Evolutionary conservation across 352 stramenopile genomes (phyloP).

Genomic region (Phytopythium vexans): DNA sequence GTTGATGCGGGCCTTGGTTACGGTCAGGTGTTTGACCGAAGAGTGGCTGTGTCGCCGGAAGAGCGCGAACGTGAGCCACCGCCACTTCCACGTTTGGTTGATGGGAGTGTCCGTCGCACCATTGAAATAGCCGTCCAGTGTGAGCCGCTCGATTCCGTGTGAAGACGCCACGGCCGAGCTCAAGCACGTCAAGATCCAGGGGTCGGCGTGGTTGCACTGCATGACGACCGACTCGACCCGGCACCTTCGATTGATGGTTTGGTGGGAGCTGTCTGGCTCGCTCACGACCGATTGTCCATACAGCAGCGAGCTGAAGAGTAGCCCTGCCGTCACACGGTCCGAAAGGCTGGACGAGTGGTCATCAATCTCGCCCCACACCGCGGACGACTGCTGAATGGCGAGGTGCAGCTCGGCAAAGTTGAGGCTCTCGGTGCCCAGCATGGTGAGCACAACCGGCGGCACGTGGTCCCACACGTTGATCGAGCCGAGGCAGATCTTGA

Average conservation of each 20-base stretch:
- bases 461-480: constrained; percentile 16
- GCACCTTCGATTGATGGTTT: constrained; percentile 1
- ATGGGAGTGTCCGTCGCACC: constrained; percentile 5
- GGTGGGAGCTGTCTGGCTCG: constrained; percentile 3
- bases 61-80: constrained; percentile 21
- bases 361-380: constrained; percentile 5
- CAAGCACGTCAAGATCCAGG: constrained; percentile 15
- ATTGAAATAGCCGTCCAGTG: constrained; percentile 17
- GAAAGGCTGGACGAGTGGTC: background rate
- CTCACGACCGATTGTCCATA: constrained; percentile 12
- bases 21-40: constrained; percentile 21
- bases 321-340: constrained; percentile 7
- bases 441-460: constrained; percentile 13
- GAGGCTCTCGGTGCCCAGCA: constrained; percentile 10
- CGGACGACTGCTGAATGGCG: constrained; percentile 16
- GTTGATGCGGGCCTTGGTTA: constrained; percentile 18
- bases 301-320: constrained; percentile 26
- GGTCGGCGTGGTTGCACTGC: constrained; percentile 22
- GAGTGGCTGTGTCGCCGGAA: constrained; percentile 19
- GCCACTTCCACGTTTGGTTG: constrained; percentile 21
- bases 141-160: constrained; percentile 11
- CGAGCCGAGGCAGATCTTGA: constrained; percentile 25
- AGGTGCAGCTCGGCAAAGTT: constrained; percentile 23
- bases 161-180: constrained; percentile 19
- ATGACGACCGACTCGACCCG: constrained; percentile 23